Percentiles rank a stretch among this genome's conserved stretches.
Evolutionary conservation across 805 yeast species (phyloP).

Genomic region (Wickerhamomyces alni): DNA sequence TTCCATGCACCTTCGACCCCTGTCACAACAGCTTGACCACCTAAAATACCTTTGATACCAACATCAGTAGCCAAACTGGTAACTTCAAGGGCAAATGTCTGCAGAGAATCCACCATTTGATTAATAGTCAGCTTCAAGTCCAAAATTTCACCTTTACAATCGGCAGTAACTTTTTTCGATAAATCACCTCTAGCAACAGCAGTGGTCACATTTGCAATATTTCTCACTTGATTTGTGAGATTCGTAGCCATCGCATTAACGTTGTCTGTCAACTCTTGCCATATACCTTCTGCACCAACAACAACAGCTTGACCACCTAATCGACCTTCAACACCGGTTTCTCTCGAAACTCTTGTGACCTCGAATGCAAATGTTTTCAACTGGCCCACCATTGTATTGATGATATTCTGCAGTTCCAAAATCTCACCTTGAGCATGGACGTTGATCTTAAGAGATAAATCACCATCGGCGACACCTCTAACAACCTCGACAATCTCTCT

Average conservation of each 20-base stretch:
- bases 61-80: slow-evolving; percentile 91
- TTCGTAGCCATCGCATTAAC: slow-evolving; percentile 92
- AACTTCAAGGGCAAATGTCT: slow-evolving; percentile 83
- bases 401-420: slow-evolving; percentile 76
- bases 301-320: slow-evolving; percentile 90
- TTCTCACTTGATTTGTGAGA: slow-evolving; percentile 84
- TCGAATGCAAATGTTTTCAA: slow-evolving; percentile 82
- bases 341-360: slow-evolving; percentile 85
- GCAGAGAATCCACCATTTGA: slow-evolving; percentile 89
- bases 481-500: slow-evolving; percentile 88
- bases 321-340: slow-evolving; percentile 88
- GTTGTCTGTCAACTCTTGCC: slow-evolving; percentile 87
- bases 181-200: slow-evolving; percentile 90
- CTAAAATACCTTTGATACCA: slow-evolving; percentile 88
- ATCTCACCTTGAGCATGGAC: slow-evolving; percentile 93
- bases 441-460: slow-evolving; percentile 72
- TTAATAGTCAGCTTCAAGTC: slow-evolving; percentile 83
- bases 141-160: slow-evolving; percentile 85
- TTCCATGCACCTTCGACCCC: slow-evolving; percentile 93
- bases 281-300: slow-evolving; percentile 79
- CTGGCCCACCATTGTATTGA: slow-evolving; percentile 87
- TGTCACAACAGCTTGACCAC: slow-evolving; percentile 86
- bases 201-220: slow-evolving; percentile 80
- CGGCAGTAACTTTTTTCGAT: slow-evolving; percentile 79
- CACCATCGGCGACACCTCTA: slow-evolving; percentile 84